phyloP scores from a whole-genome alignment of 192 early-diverging fungal genomes.

The Coemansia sp. region DNA sequence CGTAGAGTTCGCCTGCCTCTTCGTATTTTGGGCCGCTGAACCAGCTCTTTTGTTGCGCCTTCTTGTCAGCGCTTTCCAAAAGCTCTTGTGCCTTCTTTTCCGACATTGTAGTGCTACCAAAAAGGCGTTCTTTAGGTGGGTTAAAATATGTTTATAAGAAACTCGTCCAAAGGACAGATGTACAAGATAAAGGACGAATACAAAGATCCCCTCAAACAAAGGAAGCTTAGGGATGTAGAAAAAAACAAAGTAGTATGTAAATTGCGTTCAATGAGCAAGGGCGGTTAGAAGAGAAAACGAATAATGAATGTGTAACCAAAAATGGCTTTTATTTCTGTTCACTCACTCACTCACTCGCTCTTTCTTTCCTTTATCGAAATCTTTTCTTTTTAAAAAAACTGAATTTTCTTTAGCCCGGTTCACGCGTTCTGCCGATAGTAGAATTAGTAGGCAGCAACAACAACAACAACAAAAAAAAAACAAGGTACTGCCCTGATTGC shows the following conservation, averaged over 20 bases:
- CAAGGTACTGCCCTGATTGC: not conserved
- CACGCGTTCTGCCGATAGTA: not conserved
- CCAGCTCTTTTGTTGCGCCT: slow-evolving; percentile 62
- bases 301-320: too few species aligned
- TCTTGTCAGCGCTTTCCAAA: slow-evolving; percentile 71
- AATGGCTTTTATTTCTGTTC: too few species aligned
- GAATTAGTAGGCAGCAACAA: not conserved
- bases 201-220: not conserved
- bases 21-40: slow-evolving; percentile 85
- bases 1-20: slow-evolving; percentile 92
- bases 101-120: slow-evolving; percentile 17
- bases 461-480: not conserved
- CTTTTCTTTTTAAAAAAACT: too few species aligned
- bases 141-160: not conserved
- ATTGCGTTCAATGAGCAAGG: too few species aligned
- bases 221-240: not conserved
- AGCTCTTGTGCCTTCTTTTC: slow-evolving; percentile 47
- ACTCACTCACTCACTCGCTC: too few species aligned
- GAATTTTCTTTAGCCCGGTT: too few species aligned
- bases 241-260: not conserved
- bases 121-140: not conserved
- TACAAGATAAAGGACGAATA: not conserved
- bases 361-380: too few species aligned
- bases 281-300: too few species aligned
- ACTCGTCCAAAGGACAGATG: not conserved